Conservation (phyloP, 2,329 filamentous ascomycete species). For the Aspergillus pseudoterreus region DNA sequence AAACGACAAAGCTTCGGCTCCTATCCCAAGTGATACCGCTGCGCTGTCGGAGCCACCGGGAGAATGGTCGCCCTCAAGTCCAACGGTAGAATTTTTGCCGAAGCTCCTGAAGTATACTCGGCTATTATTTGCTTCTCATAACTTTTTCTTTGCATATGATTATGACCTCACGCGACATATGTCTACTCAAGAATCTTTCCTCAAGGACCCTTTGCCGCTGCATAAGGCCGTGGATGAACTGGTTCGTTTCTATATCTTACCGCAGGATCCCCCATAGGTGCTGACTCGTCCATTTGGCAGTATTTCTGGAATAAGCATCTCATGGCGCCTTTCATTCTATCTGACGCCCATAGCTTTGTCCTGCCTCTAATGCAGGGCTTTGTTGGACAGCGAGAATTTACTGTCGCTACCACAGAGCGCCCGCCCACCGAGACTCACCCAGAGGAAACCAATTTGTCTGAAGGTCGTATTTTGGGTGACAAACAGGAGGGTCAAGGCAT, state of each 20-base stretch:
- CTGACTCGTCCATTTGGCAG: slow-evolving; percentile 24
- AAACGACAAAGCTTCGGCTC: slow-evolving; percentile 10
- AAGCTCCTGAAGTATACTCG: slow-evolving; percentile 81
- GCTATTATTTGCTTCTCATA: slow-evolving; percentile 78
- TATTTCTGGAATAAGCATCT: slow-evolving; percentile 93
- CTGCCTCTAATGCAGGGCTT: slow-evolving; percentile 92
- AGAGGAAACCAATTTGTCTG: slow-evolving; percentile 15
- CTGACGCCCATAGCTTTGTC: slow-evolving; percentile 66
- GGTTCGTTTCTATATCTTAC: slow-evolving; percentile 34
- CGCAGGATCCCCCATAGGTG: not conserved
- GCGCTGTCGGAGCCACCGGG: slow-evolving; percentile 4
- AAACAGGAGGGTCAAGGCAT: slow-evolving; percentile 28
- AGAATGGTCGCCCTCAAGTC: slow-evolving; percentile 21
- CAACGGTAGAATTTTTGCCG: slow-evolving; percentile 63
- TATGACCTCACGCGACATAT: slow-evolving; percentile 77
- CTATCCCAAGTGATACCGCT: slow-evolving; percentile 2
- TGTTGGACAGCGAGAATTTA: slow-evolving; percentile 79
- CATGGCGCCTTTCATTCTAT: slow-evolving; percentile 67
- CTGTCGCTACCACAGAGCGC: slow-evolving; percentile 51
- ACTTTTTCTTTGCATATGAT: slow-evolving; percentile 95
- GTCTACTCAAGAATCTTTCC: slow-evolving; percentile 35
- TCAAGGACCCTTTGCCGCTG: slow-evolving; percentile 55
- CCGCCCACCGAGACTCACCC: slow-evolving; percentile 10
- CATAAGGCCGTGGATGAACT: slow-evolving; percentile 68
- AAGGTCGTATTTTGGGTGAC: slow-evolving; percentile 41